Conservation (phyloP, 164 flowering plant genomes). For the Tinospora cordifolia region DNA sequence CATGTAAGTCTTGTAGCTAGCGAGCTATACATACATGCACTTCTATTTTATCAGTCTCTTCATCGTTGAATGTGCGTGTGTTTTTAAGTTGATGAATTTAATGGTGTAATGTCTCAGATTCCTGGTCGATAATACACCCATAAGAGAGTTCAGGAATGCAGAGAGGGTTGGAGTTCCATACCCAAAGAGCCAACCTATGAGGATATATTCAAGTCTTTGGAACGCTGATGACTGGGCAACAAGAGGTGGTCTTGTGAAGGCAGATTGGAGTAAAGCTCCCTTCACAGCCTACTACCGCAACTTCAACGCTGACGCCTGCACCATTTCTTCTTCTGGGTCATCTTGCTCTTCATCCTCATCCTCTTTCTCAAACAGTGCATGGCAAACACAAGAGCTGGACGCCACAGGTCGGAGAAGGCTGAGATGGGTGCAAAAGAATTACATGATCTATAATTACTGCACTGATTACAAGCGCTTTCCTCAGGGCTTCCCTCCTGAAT, state of each 20-base stretch:
- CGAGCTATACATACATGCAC: too few species aligned
- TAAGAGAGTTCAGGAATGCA: constrained; percentile 28
- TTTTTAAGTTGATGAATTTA: not conserved
- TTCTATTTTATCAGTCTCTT: not conserved
- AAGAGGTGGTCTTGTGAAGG: too few species aligned
- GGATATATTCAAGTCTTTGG: constrained; percentile 28
- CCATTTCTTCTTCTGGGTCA: not conserved
- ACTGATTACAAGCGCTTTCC: constrained; percentile 32
- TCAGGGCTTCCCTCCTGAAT: constrained; percentile 14
- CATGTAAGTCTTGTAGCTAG: constrained; percentile 10
- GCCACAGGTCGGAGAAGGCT: constrained; percentile 18
- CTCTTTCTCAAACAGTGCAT: not conserved
- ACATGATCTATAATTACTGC: constrained; percentile 40
- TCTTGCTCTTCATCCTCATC: not conserved
- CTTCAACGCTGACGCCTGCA: too few species aligned
- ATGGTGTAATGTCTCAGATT: too few species aligned
- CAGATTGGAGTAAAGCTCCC: too few species aligned
- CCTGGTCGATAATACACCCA: constrained; percentile 34
- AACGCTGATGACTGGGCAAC: not conserved
- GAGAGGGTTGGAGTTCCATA: constrained; percentile 27
- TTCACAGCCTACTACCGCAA: too few species aligned
- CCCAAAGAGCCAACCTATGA: constrained; percentile 40
- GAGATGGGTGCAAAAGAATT: constrained; percentile 29
- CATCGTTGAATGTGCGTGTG: too few species aligned
- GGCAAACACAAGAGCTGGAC: constrained; percentile 26